Conservation (phyloP, 2,329 filamentous ascomycete genomes). For the Aspergillus jensenii region DNA sequence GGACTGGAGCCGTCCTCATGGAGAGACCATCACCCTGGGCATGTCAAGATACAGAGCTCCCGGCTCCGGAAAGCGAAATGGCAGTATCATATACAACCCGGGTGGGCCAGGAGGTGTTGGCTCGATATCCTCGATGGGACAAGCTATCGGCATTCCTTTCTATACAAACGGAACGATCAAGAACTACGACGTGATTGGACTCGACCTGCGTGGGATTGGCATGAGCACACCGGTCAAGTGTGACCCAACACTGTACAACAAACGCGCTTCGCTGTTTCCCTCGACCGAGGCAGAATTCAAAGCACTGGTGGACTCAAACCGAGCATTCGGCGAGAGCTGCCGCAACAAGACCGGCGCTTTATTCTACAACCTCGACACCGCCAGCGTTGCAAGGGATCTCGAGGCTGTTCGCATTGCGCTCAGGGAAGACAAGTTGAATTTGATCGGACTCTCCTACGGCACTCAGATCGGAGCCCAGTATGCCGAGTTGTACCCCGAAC, state of each 20-base stretch:
- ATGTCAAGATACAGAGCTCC: constrained; percentile 24
- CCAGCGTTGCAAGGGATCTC: constrained; percentile 35
- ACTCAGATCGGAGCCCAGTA: constrained; percentile 47
- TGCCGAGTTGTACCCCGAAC: constrained; percentile 46
- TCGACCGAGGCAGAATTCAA: constrained; percentile 39
- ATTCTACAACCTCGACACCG: constrained; percentile 46
- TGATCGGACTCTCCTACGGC: constrained; percentile 48
- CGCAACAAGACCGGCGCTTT: constrained; percentile 39
- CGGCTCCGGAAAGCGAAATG: constrained; percentile 24
- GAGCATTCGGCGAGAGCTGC: constrained; percentile 42
- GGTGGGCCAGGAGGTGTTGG: constrained; percentile 17
- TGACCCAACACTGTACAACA: constrained; percentile 38
- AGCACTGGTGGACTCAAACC: constrained; percentile 40
- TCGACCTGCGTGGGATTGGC: constrained; percentile 47
- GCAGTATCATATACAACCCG: constrained; percentile 45
- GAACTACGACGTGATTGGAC: constrained; percentile 45
- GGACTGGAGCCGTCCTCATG: constrained; percentile 31
- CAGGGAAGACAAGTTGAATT: constrained; percentile 39
- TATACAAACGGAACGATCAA: neutral
- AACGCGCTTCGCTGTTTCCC: constrained; percentile 38
- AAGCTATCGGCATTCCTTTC: neutral
- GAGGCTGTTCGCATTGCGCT: constrained; percentile 38
- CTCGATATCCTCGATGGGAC: neutral
- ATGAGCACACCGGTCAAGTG: constrained; percentile 43
- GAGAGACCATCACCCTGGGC: constrained; percentile 28